Evolutionary conservation across 1,139 yeast species (phyloP).

Genomic region (Kodamaea sp.): DNA sequence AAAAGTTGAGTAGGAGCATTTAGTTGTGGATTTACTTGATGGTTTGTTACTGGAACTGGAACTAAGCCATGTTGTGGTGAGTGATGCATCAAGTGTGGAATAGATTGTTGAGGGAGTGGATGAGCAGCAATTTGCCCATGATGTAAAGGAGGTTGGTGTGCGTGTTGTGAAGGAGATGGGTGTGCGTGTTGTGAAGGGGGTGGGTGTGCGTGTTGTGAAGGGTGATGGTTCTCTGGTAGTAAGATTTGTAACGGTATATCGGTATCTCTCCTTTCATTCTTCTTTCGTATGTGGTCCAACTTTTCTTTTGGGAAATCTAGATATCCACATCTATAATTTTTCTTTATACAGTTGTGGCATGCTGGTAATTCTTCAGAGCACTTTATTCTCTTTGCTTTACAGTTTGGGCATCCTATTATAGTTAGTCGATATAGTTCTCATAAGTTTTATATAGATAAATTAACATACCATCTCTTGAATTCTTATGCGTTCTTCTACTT

Average conservation of each 20-base stretch:
- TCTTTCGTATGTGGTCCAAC: constrained; percentile 30
- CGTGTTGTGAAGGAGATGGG: too few species aligned
- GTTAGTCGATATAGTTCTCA: constrained; percentile 5
- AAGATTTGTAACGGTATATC: not conserved
- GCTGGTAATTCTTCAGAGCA: constrained; percentile 45
- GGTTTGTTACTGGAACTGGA: too few species aligned
- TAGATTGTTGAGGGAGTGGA: too few species aligned
- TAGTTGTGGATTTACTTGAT: too few species aligned
- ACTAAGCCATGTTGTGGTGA: too few species aligned
- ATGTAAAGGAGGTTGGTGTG: too few species aligned
- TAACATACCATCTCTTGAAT: constrained; percentile 40
- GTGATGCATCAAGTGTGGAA: too few species aligned
- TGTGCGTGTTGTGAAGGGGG: too few species aligned
- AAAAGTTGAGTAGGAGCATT: too few species aligned
- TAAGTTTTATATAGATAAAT: not conserved
- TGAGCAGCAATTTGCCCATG: too few species aligned
- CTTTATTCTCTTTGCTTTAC: constrained; percentile 42
- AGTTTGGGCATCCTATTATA: constrained; percentile 38
- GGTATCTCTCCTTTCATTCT: constrained; percentile 25
- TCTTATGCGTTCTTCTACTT: constrained; percentile 43
- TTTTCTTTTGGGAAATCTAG: constrained; percentile 40
- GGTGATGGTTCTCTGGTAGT: too few species aligned
- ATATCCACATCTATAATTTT: constrained; percentile 41
- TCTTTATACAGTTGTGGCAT: constrained; percentile 39
- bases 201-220: not conserved